Evolutionary conservation across 2,329 filamentous ascomycete species (phyloP).

Genomic region (Aspergillus thermomutatus): DNA sequence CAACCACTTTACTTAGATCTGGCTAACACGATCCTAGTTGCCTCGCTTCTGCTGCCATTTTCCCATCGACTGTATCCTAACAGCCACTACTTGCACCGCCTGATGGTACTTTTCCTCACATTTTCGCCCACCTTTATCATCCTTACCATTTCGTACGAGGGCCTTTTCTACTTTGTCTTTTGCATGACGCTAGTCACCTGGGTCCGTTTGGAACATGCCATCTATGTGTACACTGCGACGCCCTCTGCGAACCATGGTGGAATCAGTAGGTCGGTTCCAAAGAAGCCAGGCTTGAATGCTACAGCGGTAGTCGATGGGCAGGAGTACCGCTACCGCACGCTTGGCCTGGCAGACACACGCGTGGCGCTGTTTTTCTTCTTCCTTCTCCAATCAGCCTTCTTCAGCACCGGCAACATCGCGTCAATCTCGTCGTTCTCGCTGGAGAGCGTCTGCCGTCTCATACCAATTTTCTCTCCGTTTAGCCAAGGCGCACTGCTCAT

Average conservation of each 20-base stretch:
- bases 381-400: slow-evolving; percentile 91
- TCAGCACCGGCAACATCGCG: slow-evolving; percentile 93
- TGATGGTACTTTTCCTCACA: slow-evolving; percentile 85
- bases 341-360: slow-evolving; percentile 79
- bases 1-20: neutral
- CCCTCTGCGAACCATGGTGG: slow-evolving; percentile 7
- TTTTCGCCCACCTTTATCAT: slow-evolving; percentile 94
- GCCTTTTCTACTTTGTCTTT: slow-evolving; percentile 91
- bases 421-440: slow-evolving; percentile 91
- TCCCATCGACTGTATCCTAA: slow-evolving; percentile 78
- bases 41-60: slow-evolving; percentile 75
- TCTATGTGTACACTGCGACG: slow-evolving; percentile 49
- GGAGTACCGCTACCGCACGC: slow-evolving; percentile 55
- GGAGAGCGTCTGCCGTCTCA: slow-evolving; percentile 80
- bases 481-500: slow-evolving; percentile 82
- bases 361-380: slow-evolving; percentile 94
- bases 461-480: slow-evolving; percentile 92
- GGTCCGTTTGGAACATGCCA: slow-evolving; percentile 84
- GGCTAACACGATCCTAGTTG: slow-evolving; percentile 45
- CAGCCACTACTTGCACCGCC: slow-evolving; percentile 82
- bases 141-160: slow-evolving; percentile 94
- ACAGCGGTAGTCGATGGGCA: slow-evolving; percentile 31
- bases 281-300: slow-evolving; percentile 28
- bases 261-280: slow-evolving; percentile 23
- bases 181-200: slow-evolving; percentile 77